A percentile compares a stretch with the other conserved stretches of the same genome.
phyloP scores from a whole-genome alignment of 768 basidiomycete genomes.

The Boletus reticulatus region DNA sequence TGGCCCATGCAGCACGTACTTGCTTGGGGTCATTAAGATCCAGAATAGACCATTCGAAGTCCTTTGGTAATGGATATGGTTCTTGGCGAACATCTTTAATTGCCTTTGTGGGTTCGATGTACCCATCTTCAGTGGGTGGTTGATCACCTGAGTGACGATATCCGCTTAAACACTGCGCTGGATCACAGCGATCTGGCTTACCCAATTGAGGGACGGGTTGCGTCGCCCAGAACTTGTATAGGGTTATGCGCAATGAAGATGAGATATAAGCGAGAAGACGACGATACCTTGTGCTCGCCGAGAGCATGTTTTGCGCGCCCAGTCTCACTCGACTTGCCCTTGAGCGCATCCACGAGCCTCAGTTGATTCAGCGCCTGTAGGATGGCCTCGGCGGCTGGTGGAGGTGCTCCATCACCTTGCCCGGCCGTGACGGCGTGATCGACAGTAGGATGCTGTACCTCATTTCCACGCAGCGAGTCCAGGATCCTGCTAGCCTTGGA shows the following conservation, averaged over 20 bases:
- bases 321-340: constrained; percentile 76
- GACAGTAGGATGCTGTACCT: constrained; percentile 61
- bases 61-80: constrained; percentile 83
- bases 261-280: not conserved
- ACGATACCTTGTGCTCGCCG: constrained; percentile 82
- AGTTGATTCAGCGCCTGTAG: constrained; percentile 69
- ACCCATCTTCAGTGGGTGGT: constrained; percentile 72
- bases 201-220: constrained; percentile 95
- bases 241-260: constrained; percentile 8
- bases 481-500: constrained; percentile 60
- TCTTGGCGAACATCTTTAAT: constrained; percentile 82
- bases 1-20: constrained; percentile 36
- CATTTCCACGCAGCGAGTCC: constrained; percentile 46
- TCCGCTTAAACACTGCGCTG: not conserved
- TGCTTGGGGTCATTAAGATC: constrained; percentile 77
- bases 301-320: constrained; percentile 77
- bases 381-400: constrained; percentile 64
- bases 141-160: constrained; percentile 51
- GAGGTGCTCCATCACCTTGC: constrained; percentile 40
- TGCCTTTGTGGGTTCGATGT: constrained; percentile 80
- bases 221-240: constrained; percentile 86
- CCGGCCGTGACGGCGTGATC: constrained; percentile 64
- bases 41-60: constrained; percentile 87
- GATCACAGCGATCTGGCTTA: constrained; percentile 24
- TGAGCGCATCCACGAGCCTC: constrained; percentile 81